These are phyloP conservation scores for Brassica incana DNA, from an alignment of 345 rosid species.

Conservation along the genomic window DNA sequence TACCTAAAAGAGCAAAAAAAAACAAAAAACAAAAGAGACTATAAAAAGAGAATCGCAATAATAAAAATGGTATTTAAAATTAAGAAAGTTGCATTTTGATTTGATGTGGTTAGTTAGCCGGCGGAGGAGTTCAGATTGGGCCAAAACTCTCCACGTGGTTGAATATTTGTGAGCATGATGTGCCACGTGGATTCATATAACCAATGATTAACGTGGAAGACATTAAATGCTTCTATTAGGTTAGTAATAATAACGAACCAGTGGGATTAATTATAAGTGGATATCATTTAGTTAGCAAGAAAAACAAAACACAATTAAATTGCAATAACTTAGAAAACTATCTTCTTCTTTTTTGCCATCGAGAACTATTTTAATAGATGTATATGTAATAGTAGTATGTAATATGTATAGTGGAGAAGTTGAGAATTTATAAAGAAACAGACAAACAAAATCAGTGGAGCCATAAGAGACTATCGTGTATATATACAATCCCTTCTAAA, in stretches of 20 bases:
- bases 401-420: not conserved
- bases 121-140: conserved; percentile 8
- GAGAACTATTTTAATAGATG: not conserved
- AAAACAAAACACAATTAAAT: not conserved
- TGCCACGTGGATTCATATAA: conserved; percentile 35
- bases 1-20: conserved; percentile 10
- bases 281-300: not conserved
- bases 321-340: not conserved
- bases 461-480: too few relatives aligned
- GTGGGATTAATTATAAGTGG: conserved; percentile 19
- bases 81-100: conserved; percentile 19
- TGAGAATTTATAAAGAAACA: not conserved
- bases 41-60: not conserved
- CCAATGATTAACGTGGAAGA: conserved; percentile 27
- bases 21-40: conserved; percentile 21
- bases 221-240: not conserved
- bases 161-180: conserved; percentile 17
- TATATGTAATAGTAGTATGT: not conserved
- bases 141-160: conserved; percentile 32
- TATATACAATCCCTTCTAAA: too few relatives aligned
- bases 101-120: conserved; percentile 30
- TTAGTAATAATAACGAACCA: conserved; percentile 6
- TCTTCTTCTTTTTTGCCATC: not conserved
- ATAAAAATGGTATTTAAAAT: conserved; percentile 1
- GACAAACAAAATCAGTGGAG: too few relatives aligned